These are phyloP conservation scores for Hypocreales sp. DNA, from an alignment of 2,329 filamentous ascomycete genomes.

Conservation along the genomic window DNA sequence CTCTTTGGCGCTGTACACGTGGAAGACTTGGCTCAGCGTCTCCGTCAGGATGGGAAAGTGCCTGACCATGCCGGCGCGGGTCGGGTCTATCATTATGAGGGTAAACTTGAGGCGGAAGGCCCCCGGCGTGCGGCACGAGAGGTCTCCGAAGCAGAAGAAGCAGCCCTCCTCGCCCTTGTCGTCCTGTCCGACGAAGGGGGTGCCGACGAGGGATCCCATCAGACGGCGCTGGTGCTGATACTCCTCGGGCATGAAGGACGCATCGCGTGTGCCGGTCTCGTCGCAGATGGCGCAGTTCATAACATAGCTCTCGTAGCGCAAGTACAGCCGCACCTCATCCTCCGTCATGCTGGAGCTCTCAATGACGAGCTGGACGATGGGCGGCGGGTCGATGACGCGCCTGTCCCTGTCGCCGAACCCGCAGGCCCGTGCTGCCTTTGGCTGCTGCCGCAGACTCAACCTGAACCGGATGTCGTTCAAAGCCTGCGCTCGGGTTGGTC, in stretches of 20 bases:
- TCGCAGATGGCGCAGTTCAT: conserved; percentile 68
- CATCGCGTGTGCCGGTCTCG: conserved; percentile 49
- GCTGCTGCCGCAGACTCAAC: conserved; percentile 54
- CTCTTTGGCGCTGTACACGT: conserved; percentile 71
- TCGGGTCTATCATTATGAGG: conserved; percentile 55
- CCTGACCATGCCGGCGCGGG: conserved; percentile 27
- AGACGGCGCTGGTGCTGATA: conserved; percentile 57
- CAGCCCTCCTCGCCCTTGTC: conserved; percentile 59
- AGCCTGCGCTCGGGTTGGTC: conserved; percentile 5
- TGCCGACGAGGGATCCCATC: conserved; percentile 67
- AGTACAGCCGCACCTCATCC: conserved; percentile 33
- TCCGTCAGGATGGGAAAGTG: conserved; percentile 34
- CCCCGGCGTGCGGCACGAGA: conserved; percentile 65
- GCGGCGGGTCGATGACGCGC: conserved; percentile 69
- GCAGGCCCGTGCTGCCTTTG: conserved; percentile 61
- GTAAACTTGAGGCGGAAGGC: conserved; percentile 61
- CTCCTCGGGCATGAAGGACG: conserved; percentile 56
- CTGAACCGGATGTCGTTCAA: conserved; percentile 12
- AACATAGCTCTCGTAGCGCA: conserved; percentile 51
- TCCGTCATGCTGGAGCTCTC: conserved; percentile 37
- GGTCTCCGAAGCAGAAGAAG: conserved; percentile 75
- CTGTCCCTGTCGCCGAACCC: conserved; percentile 73
- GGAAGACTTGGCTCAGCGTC: conserved; percentile 54
- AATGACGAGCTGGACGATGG: conserved; percentile 61
- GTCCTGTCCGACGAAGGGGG: conserved; percentile 61